Evolutionary conservation across 148 eudicot species (phyloP), one percentile per base, ranked within the genome.

Genomic region (Chenopodium formosanum): DNA sequence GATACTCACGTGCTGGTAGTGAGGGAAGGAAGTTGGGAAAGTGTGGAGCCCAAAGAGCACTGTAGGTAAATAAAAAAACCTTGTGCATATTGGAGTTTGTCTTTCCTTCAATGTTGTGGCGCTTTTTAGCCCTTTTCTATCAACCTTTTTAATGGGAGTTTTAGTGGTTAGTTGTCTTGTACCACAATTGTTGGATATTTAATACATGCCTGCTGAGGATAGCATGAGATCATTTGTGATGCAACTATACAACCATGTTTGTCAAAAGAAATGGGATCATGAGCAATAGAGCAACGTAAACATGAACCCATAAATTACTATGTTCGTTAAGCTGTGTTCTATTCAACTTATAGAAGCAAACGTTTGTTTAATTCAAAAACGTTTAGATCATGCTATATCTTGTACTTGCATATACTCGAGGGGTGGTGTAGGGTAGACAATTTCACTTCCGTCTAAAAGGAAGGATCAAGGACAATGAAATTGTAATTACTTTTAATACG

Each of bases 201-300:
- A 77, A 9, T 46, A 8, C 69, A 20, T 75, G 29, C 1, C 9
- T 73, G 75, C 44, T 83, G 82, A 83, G 75, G n/a, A 11, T n/a
- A 66, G 85, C 85, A 83, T 79, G 85, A 83, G 34, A 67, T 79
- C 82, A 83, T 75, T 25, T 76, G 47, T 82, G 80, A 82, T 70
- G 80, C 53, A 75, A 74, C n/a, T n/a, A 32, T 11, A 44, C 53
- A 60, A 32, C 73, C 4, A 60, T 34, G 50, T 40, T 22, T 23
- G 34, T 2, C 7, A 20, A 58, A 5, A 58, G 63, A 58, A 2
- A 2, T 58, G 63, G 19, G 63, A 19, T 58, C 63, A 14, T 19
- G 63, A 19, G 2, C 66, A 62, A 62, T 27, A 2, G 63, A 19
- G 2, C 66, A 62, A 62, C 27, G 9, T 62, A 62, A 62, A n/a